Percentiles rank a stretch among this genome's conserved stretches.
phyloP scores from a whole-genome alignment of 768 basidiomycete species.

The Termitomyces bulborhizus region DNA sequence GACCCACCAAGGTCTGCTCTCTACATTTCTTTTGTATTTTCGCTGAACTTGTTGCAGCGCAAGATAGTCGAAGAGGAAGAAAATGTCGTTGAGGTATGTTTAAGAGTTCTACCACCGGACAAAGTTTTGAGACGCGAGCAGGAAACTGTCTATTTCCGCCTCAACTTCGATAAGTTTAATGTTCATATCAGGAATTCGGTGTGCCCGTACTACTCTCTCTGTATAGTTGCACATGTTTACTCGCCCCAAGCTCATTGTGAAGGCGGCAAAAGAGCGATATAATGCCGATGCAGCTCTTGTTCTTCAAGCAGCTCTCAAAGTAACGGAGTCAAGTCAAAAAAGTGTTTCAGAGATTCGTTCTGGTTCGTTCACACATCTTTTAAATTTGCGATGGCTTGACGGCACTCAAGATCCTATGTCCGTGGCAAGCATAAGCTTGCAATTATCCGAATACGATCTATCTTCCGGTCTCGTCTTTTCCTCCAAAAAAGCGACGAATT shows the following conservation, averaged over 20 bases:
- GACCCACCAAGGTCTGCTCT: constrained; percentile 45
- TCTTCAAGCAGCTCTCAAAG: constrained; percentile 63
- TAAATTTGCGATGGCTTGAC: neutral
- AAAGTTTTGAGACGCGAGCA: constrained; percentile 22
- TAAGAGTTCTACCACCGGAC: neutral
- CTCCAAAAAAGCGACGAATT: constrained; percentile 49
- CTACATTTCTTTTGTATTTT: neutral
- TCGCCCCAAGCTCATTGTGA: constrained; percentile 60
- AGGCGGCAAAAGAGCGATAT: constrained; percentile 72
- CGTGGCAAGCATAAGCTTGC: constrained; percentile 54
- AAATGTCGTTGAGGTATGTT: constrained; percentile 61
- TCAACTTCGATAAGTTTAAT: constrained; percentile 87
- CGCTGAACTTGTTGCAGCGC: constrained; percentile 16
- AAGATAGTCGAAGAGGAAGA: constrained; percentile 50
- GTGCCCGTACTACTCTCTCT: constrained; percentile 15
- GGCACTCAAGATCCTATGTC: constrained; percentile 53
- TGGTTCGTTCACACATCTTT: constrained; percentile 30
- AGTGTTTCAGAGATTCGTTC: constrained; percentile 57
- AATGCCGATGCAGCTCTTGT: constrained; percentile 72
- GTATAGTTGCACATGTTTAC: constrained; percentile 7
- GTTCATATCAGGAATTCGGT: constrained; percentile 85
- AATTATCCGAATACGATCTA: constrained; percentile 60
- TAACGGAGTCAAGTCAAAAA: constrained; percentile 60
- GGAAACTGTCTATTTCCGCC: constrained; percentile 72
- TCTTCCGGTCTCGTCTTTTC: constrained; percentile 53